A percentile compares a stretch with the other conserved stretches of the same genome.
These are phyloP conservation scores for Diaporthe longicolla DNA, from an alignment of 2,329 filamentous ascomycete species.

Conservation along the genomic window DNA sequence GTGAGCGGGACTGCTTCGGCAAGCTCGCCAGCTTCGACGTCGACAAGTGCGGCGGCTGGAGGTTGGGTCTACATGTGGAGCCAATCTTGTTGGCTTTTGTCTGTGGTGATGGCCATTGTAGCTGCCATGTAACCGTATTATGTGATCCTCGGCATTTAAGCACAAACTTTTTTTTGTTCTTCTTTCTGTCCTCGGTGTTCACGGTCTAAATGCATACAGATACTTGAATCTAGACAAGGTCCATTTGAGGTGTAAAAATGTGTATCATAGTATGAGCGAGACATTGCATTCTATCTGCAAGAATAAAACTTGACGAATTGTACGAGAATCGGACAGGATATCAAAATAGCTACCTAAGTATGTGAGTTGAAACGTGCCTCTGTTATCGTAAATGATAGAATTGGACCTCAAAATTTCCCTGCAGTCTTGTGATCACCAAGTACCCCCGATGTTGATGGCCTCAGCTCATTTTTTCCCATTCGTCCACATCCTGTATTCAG, in stretches of 20 bases:
- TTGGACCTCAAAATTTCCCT: too few relatives aligned
- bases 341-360: too few relatives aligned
- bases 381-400: too few relatives aligned
- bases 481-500: too few relatives aligned
- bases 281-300: not conserved
- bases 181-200: too few relatives aligned
- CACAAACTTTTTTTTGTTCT: too few relatives aligned
- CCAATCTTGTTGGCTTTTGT: not conserved
- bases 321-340: too few relatives aligned
- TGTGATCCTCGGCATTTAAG: not conserved
- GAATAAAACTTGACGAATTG: not conserved
- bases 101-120: not conserved
- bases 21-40: constrained; percentile 7
- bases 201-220: not conserved
- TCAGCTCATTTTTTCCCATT: not conserved
- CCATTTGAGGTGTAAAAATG: not conserved
- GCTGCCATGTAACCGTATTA: not conserved
- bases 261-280: not conserved
- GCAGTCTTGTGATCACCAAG: too few relatives aligned
- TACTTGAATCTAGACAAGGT: not conserved
- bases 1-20: constrained; percentile 22
- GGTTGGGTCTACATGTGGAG: not conserved
- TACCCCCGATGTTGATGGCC: too few relatives aligned
- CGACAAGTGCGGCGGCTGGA: not conserved
- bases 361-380: not conserved